phyloP scores from a whole-genome alignment of 2,329 filamentous ascomycete species.

The Catunica adiposa region DNA sequence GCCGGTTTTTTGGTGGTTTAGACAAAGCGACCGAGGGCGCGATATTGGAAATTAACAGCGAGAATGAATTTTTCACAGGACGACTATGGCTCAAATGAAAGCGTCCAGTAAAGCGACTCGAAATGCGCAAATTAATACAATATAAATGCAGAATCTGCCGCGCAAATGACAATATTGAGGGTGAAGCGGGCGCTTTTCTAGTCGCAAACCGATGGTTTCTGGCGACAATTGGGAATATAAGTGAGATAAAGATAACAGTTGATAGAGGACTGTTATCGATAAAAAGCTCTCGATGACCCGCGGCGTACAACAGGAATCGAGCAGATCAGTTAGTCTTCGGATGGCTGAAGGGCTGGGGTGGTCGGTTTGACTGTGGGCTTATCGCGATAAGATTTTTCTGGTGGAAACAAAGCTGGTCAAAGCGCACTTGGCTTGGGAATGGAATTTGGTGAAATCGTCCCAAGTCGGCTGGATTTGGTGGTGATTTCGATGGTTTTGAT shows the following conservation, averaged over 20 bases:
- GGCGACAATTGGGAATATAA: not conserved
- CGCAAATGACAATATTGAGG: too few species aligned
- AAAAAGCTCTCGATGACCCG: conserved; percentile 2
- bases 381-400: conserved; percentile 4
- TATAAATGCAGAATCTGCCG: not conserved
- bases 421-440: not conserved
- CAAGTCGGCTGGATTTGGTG: too few species aligned
- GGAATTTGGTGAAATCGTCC: too few species aligned
- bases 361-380: not conserved
- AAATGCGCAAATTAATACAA: not conserved
- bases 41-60: too few species aligned
- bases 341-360: not conserved
- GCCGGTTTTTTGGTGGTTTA: not conserved
- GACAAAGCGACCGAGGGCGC: too few species aligned
- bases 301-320: conserved; percentile 1
- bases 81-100: too few species aligned
- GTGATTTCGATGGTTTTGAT: too few species aligned
- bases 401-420: not conserved
- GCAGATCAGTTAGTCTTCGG: not conserved
- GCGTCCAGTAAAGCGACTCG: too few species aligned
- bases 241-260: conserved; percentile 3
- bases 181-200: not conserved
- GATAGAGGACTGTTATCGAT: conserved; percentile 7
- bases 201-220: not conserved
- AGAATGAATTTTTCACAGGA: too few species aligned